These are phyloP conservation scores for Pleurostoma richardsiae DNA, from an alignment of 2,329 filamentous ascomycete genomes.

Conservation along the genomic window DNA sequence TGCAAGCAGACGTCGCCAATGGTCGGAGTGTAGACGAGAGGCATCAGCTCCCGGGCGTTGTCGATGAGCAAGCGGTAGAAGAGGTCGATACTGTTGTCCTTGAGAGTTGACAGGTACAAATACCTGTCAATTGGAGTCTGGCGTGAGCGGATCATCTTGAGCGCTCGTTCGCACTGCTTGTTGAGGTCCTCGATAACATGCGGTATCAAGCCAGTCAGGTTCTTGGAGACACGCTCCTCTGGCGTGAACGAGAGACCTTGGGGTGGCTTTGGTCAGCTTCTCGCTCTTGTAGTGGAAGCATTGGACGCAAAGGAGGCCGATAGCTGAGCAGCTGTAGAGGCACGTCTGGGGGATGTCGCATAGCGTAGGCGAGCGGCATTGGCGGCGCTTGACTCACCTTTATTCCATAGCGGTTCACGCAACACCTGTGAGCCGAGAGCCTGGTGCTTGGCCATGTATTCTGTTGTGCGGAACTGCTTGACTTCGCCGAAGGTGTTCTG, in stretches of 20 bases:
- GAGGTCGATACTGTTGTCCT: constrained; percentile 71
- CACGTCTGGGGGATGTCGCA: no score
- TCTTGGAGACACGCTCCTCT: constrained; percentile 58
- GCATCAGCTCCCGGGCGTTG: constrained; percentile 73
- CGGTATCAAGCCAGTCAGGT: constrained; percentile 61
- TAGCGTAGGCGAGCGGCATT: no score
- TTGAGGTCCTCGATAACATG: constrained; percentile 57
- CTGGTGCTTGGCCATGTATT: constrained; percentile 45
- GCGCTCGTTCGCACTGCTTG: constrained; percentile 59
- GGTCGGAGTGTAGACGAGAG: constrained; percentile 81
- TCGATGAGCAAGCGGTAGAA: constrained; percentile 80
- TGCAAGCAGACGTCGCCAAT: constrained; percentile 95
- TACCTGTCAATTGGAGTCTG: constrained; percentile 75
- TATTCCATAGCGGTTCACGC: constrained; percentile 60
- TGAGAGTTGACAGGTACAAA: constrained; percentile 72
- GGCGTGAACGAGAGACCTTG: constrained; percentile 60
- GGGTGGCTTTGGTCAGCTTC: not conserved
- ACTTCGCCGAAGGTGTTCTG: constrained; percentile 52
- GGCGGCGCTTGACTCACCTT: constrained; percentile 38
- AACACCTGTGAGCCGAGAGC: constrained; percentile 59
- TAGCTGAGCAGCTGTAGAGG: no score
- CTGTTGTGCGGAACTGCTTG: constrained; percentile 45
- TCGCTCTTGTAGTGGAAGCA: no score
- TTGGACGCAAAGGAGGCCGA: no score
- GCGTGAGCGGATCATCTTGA: constrained; percentile 69